Conservation (phyloP, 768 basidiomycete genomes). For the Hypholoma sublateritium region DNA sequence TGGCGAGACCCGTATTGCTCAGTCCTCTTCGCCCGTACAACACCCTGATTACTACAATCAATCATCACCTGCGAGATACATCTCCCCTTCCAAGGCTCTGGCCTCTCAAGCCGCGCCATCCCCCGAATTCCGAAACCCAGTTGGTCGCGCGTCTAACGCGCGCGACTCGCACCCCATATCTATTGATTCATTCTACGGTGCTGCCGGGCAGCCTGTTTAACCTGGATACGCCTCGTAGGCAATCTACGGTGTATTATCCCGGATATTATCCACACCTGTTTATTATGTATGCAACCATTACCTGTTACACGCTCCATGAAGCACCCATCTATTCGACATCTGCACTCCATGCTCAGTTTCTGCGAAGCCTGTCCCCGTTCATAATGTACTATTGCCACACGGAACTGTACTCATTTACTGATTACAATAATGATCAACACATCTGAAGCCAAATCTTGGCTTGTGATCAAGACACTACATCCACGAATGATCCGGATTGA, state of each 20-base stretch:
- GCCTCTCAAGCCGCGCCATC: conserved; percentile 14
- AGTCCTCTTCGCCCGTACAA: conserved; percentile 18
- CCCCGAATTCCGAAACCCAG: conserved; percentile 15
- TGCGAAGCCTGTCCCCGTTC: too few species aligned
- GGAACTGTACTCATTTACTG: too few species aligned
- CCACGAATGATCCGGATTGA: neutral
- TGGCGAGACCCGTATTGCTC: conserved; percentile 4
- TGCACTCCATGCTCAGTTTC: too few species aligned
- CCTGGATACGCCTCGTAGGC: conserved; percentile 4
- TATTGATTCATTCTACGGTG: conserved; percentile 43
- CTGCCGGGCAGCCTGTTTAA: conserved; percentile 12
- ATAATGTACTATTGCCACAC: too few species aligned
- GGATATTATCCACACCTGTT: neutral
- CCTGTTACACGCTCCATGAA: too few species aligned
- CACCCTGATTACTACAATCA: conserved; percentile 19
- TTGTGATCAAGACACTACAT: too few species aligned
- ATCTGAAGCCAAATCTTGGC: too few species aligned
- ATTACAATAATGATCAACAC: too few species aligned
- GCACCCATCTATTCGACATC: too few species aligned
- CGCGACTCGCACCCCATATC: conserved; percentile 33
- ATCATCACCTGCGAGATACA: conserved; percentile 14
- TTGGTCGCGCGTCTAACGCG: conserved; percentile 14
- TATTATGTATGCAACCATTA: neutral
- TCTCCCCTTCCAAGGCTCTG: conserved; percentile 17
- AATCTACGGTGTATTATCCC: neutral